Evolutionary conservation across 345 rosid genomes (phyloP).

Genomic region (Raphanus sativus): DNA sequence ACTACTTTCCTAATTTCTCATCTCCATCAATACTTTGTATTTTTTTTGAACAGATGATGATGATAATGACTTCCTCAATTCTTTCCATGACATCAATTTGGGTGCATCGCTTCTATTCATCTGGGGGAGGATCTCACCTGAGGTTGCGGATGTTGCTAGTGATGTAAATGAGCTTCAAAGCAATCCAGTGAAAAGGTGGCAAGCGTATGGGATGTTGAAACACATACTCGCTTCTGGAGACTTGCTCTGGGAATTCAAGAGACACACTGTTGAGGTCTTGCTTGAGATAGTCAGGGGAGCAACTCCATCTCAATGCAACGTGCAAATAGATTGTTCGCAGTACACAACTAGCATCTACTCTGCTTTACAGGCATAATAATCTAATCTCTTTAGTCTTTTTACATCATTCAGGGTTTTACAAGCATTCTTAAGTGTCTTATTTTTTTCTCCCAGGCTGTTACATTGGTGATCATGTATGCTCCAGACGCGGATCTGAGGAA

Average conservation of each 20-base stretch:
- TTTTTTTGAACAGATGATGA: constrained; percentile 46
- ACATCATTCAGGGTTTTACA: constrained; percentile 6
- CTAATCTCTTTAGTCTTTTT: constrained; percentile 15
- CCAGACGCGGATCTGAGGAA: constrained; percentile 57
- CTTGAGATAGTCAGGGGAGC: constrained; percentile 55
- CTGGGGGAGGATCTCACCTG: constrained; percentile 49
- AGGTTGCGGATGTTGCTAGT: constrained; percentile 41
- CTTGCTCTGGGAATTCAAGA: constrained; percentile 70
- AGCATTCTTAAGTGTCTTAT: constrained; percentile 9
- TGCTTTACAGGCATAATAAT: constrained; percentile 60
- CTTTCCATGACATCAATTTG: constrained; percentile 52
- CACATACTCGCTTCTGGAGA: constrained; percentile 53
- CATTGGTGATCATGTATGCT: constrained; percentile 53
- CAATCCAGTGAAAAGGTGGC: constrained; percentile 67
- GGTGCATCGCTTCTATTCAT: constrained; percentile 83
- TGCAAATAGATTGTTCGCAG: constrained; percentile 48
- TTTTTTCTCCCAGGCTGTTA: constrained; percentile 52
- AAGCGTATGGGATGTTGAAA: constrained; percentile 73
- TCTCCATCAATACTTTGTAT: constrained; percentile 8
- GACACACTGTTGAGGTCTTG: constrained; percentile 64
- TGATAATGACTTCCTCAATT: constrained; percentile 42
- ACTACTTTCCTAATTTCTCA: constrained; percentile 7
- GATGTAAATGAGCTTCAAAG: constrained; percentile 55
- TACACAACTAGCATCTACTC: constrained; percentile 62
- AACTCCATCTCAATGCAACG: constrained; percentile 36